phyloP scores from a whole-genome alignment of 106 monocot species.

The Triglochin maritima region DNA sequence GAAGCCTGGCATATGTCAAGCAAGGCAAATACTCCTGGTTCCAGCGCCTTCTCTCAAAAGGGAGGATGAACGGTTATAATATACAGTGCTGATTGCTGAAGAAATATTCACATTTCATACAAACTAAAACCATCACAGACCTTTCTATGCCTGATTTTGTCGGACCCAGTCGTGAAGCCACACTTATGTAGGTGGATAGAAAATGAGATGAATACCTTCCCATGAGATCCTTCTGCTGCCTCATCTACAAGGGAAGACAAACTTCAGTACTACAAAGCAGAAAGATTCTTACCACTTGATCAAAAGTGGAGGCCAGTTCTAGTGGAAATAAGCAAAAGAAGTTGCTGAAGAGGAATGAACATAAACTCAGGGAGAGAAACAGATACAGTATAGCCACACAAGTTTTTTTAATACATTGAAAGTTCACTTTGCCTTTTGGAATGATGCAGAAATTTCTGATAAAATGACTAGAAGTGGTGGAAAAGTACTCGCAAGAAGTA shows the following conservation, averaged over 20 bases:
- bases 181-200: constrained; percentile 43
- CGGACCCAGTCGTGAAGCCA: constrained; percentile 41
- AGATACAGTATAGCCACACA: too few relatives aligned
- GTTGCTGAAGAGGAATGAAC: too few relatives aligned
- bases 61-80: not conserved
- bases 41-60: constrained; percentile 62
- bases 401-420: too few relatives aligned
- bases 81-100: not conserved
- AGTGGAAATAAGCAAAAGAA: too few relatives aligned
- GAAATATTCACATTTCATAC: not conserved
- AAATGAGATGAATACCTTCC: constrained; percentile 36
- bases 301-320: not conserved
- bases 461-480: not conserved
- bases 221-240: constrained; percentile 53
- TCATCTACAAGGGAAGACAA: constrained; percentile 25
- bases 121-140: constrained; percentile 6
- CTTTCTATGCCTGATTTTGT: constrained; percentile 41
- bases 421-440: too few relatives aligned
- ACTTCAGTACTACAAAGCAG: not conserved
- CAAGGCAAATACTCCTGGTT: constrained; percentile 71
- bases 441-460: too few relatives aligned
- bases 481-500: not conserved
- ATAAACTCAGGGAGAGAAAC: too few relatives aligned
- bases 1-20: constrained; percentile 59
- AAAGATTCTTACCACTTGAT: not conserved